These are phyloP conservation scores for Biscogniauxia sp. DNA, from an alignment of 2,329 filamentous ascomycete genomes.

Conservation along the genomic window DNA sequence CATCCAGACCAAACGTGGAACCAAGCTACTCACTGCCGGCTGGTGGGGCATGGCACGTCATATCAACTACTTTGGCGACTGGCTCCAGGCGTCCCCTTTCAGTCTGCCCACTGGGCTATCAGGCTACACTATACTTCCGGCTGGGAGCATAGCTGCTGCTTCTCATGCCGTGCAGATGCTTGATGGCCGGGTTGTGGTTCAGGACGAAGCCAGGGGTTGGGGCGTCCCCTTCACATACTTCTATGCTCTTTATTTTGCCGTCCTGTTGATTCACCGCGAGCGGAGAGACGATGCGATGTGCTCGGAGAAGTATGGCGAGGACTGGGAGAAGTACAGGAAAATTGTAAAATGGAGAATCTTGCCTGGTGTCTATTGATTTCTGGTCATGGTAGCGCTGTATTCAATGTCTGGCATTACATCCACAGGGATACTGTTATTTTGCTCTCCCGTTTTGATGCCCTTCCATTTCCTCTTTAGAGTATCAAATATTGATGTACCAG, in stretches of 20 bases:
- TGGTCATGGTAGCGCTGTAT: constrained; percentile 9
- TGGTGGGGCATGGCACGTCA: constrained; percentile 93
- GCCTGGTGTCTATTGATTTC: constrained; percentile 74
- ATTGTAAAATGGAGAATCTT: constrained; percentile 79
- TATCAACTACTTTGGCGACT: constrained; percentile 94
- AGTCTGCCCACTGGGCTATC: constrained; percentile 78
- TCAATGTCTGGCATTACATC: no score
- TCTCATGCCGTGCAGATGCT: constrained; percentile 50
- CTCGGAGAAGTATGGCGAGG: constrained; percentile 82
- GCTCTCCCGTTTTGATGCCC: no score
- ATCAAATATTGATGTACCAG: no score
- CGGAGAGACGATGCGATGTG: constrained; percentile 89
- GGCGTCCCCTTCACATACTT: constrained; percentile 91
- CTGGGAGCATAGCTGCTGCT: constrained; percentile 45
- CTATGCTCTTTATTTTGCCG: constrained; percentile 87
- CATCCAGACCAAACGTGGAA: constrained; percentile 80
- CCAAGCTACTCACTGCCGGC: constrained; percentile 75
- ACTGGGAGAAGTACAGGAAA: constrained; percentile 87
- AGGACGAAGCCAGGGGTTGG: constrained; percentile 73
- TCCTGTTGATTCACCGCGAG: constrained; percentile 84
- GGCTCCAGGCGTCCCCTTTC: constrained; percentile 89
- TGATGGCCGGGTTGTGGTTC: constrained; percentile 65
- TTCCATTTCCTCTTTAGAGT: no score
- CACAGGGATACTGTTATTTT: background rate
- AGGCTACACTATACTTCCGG: constrained; percentile 69